Conservation (phyloP, 495 filamentous ascomycete species). For the Penicillium cosmopolitanum region DNA sequence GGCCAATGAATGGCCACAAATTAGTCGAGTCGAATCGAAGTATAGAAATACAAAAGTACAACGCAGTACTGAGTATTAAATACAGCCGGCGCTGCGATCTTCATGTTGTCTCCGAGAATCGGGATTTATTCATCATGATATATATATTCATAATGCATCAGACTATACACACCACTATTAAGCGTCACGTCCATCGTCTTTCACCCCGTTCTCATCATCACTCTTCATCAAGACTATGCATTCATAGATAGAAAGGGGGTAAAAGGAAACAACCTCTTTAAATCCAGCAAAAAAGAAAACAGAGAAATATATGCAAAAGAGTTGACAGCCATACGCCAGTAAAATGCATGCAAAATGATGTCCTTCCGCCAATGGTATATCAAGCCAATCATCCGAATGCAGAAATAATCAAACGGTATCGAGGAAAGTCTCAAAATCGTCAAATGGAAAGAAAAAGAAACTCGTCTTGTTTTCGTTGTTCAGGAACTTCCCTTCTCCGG, state of each 20-base stretch:
- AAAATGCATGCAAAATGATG: conserved; percentile 25
- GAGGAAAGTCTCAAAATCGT: conserved; percentile 15
- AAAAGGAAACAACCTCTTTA: conserved; percentile 2
- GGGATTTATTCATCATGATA: too few relatives aligned
- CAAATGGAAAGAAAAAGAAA: conserved; percentile 10
- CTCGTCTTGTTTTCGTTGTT: conserved; percentile 1
- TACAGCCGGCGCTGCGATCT: too few relatives aligned
- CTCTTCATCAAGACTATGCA: too few relatives aligned
- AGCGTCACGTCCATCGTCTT: too few relatives aligned
- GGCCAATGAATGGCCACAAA: conserved; percentile 8
- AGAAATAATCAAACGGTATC: conserved; percentile 22
- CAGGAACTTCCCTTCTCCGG: conserved; percentile 23
- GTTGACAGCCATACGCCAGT: conserved; percentile 26
- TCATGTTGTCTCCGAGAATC: too few relatives aligned
- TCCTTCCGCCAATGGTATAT: conserved; percentile 36
- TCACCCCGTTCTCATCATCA: too few relatives aligned
- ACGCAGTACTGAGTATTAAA: not conserved
- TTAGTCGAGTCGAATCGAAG: not conserved
- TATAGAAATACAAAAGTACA: not conserved
- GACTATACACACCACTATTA: too few relatives aligned
- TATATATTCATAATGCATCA: too few relatives aligned
- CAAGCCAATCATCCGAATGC: conserved; percentile 35
- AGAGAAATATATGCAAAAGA: conserved; percentile 2
- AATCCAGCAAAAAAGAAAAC: conserved; percentile 13
- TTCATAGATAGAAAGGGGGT: not conserved